phyloP scores from a whole-genome alignment of 495 filamentous ascomycete species.

The Aspergillus cristatus region DNA sequence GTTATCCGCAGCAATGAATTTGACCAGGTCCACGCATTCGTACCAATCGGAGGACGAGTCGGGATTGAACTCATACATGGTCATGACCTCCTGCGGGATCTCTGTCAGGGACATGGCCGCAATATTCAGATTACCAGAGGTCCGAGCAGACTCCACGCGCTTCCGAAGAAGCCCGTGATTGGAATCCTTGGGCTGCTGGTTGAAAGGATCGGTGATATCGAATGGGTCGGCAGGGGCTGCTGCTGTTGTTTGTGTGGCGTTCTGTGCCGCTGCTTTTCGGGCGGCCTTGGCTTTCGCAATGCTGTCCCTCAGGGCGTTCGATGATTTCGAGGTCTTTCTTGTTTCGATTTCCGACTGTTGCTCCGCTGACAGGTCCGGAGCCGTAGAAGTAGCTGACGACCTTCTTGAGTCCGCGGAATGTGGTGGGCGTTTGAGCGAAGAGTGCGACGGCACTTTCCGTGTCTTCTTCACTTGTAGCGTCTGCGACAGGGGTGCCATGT shows the following conservation, averaged over 20 bases:
- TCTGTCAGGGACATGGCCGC: slow-evolving; percentile 71
- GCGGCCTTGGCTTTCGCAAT: slow-evolving; percentile 93
- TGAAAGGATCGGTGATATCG: slow-evolving; percentile 57
- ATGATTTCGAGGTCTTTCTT: slow-evolving; percentile 55
- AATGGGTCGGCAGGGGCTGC: slow-evolving; percentile 21
- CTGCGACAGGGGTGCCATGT: slow-evolving; percentile 35
- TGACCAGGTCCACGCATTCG: slow-evolving; percentile 85
- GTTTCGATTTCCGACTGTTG: slow-evolving; percentile 23
- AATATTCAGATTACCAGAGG: slow-evolving; percentile 81
- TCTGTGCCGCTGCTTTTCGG: slow-evolving; percentile 47
- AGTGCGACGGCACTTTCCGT: slow-evolving; percentile 22
- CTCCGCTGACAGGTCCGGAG: slow-evolving; percentile 21
- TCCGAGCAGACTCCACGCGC: slow-evolving; percentile 65
- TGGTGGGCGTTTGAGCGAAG: slow-evolving; percentile 18
- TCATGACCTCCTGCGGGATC: slow-evolving; percentile 75
- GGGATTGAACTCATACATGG: slow-evolving; percentile 75
- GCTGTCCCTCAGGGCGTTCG: slow-evolving; percentile 72
- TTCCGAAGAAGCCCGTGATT: slow-evolving; percentile 59
- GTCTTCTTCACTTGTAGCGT: slow-evolving; percentile 42
- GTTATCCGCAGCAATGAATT: slow-evolving; percentile 86
- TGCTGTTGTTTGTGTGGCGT: slow-evolving; percentile 11
- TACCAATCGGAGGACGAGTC: slow-evolving; percentile 65
- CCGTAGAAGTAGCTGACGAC: slow-evolving; percentile 23
- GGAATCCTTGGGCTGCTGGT: slow-evolving; percentile 50
- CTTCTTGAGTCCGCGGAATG: slow-evolving; percentile 25